Base-by-base conservation (phyloP, 371 early-diverging fungal genomes). In the Actinomortierella wolfii region DNA sequence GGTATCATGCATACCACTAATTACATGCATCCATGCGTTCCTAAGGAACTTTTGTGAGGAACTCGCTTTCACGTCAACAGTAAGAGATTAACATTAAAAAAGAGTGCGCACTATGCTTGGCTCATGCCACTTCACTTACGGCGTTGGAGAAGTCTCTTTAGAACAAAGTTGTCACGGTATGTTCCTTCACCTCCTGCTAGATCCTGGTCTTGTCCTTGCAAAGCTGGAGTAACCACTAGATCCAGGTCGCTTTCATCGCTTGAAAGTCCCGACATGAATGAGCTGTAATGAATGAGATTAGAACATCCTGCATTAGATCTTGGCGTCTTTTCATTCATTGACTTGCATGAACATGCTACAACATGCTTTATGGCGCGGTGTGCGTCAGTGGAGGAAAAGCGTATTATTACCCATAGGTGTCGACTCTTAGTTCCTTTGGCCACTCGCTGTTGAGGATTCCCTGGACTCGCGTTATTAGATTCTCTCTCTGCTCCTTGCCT, bases 381-480 rank as follows among this genome's bases (percentile, higher is more conserved):
- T 3, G 20, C 44, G 44, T n/a, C 20, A n/a, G 44, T 44, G 15
- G 44, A 20, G 44, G 44, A 41, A 41, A 15, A 15, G 41, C 11
- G 8, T n/a, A n/a, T 6, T 15, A 4, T 61, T 28, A 71, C 73
- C 73, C 73, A 47, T 66, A 71, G 39, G 52, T 44, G 51, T 71
- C 73, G n/a, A 71, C 54, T 52, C 59, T 71, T 34, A 59, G 51
- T 18, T 71, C 73, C 41, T 66, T 71, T 39, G 73, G 73, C 73
- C 73, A 71, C 39, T 71, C 73, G 21, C 66, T 66, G 46, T 71
- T 59, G 56, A 71, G 43, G 53, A 71, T 71, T 24, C 73, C 73
- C 50, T 71, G 73, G 2, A 71, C 62, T 15, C 73, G 73, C 54
- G 73, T 50, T 14, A 71, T 51, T 18, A 71, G 43, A 56, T 50